phyloP scores from a whole-genome alignment of 805 yeast genomes.

The Schizosaccharomyces osmophilus region DNA sequence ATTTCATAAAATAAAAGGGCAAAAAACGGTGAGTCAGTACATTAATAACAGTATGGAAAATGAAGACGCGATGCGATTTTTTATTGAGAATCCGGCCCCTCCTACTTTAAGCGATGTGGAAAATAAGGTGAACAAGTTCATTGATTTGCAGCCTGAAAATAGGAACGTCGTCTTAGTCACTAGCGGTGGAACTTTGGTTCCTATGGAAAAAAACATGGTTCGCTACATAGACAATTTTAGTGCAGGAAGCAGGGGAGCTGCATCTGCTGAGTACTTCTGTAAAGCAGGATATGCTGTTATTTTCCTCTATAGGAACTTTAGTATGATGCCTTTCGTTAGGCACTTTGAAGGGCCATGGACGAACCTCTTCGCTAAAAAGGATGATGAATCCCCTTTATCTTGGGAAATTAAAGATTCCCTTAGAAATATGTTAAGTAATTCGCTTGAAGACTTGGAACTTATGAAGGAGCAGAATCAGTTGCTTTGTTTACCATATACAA shows the following conservation, averaged over 20 bases:
- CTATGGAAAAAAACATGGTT: conserved; percentile 87
- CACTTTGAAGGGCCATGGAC: conserved; percentile 16
- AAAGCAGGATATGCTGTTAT: conserved; percentile 77
- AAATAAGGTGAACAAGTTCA: neutral
- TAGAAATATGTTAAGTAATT: neutral
- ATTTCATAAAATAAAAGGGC: too few species aligned
- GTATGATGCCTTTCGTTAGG: conserved; percentile 76
- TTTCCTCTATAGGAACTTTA: conserved; percentile 76
- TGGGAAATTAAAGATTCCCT: too few species aligned
- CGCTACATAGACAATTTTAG: conserved; percentile 88
- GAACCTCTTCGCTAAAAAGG: neutral
- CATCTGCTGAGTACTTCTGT: conserved; percentile 77
- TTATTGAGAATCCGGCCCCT: neutral
- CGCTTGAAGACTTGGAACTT: neutral
- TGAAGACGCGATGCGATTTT: neutral
- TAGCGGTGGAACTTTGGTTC: conserved; percentile 88
- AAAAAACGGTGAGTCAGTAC: too few species aligned
- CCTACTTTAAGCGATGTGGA: neutral
- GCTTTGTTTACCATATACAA: conserved; percentile 70
- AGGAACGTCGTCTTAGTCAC: neutral
- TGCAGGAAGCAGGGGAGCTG: conserved; percentile 95
- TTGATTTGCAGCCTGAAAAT: neutral
- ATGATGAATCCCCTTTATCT: neutral
- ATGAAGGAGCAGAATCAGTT: conserved; percentile 29
- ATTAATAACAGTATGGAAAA: neutral